These are phyloP conservation scores for Hypoxylon rubiginosum DNA, from an alignment of 2,329 filamentous ascomycete genomes.

Conservation along the genomic window DNA sequence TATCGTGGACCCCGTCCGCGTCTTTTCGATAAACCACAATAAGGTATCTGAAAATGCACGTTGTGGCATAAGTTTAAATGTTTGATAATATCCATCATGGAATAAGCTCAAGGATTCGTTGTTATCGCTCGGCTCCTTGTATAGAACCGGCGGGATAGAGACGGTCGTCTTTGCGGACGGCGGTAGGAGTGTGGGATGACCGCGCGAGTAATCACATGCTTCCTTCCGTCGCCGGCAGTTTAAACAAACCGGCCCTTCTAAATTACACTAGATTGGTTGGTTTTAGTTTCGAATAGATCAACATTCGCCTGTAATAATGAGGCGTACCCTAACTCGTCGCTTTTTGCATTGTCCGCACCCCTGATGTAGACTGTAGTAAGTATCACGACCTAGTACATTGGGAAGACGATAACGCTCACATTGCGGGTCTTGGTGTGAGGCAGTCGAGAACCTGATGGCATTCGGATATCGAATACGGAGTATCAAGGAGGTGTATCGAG, in stretches of 20 bases:
- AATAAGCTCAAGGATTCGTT: background rate
- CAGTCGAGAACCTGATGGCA: background rate
- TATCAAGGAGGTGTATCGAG: background rate
- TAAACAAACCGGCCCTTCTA: background rate
- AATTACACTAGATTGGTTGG: background rate
- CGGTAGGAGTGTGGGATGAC: background rate
- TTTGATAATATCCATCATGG: background rate
- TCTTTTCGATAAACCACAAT: background rate
- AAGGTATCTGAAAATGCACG: background rate
- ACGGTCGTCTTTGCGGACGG: background rate
- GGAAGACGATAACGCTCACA: background rate
- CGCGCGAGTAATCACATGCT: background rate
- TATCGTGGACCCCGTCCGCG: background rate
- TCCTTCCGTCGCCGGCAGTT: background rate
- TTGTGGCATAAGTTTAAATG: background rate
- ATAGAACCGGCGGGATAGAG: background rate
- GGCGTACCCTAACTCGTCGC: background rate
- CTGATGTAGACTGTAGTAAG: background rate
- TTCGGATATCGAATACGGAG: background rate
- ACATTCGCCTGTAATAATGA: background rate
- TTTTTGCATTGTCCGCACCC: slow-evolving; percentile 1
- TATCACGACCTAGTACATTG: background rate
- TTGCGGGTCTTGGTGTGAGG: background rate
- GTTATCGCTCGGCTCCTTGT: background rate
- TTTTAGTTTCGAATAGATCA: background rate